Evolutionary conservation across 306 rosid species (phyloP).

Genomic region (Inga laurina): DNA sequence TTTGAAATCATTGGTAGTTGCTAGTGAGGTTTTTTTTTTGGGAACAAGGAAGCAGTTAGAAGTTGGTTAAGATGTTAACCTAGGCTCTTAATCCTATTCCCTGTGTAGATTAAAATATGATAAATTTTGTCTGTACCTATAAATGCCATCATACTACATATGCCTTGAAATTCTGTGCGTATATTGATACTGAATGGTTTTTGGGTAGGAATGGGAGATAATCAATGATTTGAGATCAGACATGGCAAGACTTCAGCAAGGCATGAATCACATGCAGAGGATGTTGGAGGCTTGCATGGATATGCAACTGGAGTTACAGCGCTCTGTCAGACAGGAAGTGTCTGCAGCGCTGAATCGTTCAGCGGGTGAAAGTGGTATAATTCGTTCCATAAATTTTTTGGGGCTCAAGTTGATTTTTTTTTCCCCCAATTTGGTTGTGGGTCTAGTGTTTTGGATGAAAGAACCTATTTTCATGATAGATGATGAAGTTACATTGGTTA

Average conservation of each 20-base stretch:
- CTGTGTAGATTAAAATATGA: constrained; percentile 14
- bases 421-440: neutral
- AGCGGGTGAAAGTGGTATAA: constrained; percentile 75
- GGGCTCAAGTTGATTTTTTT: neutral
- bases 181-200: constrained; percentile 22
- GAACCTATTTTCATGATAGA: constrained; percentile 20
- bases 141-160: neutral
- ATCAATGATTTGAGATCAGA: constrained; percentile 90
- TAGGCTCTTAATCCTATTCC: neutral
- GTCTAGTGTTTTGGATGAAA: constrained; percentile 21
- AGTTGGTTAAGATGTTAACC: constrained; percentile 13
- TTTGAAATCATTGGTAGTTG: constrained; percentile 12
- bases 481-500: constrained; percentile 2
- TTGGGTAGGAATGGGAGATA: constrained; percentile 95
- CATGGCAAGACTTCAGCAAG: constrained; percentile 98
- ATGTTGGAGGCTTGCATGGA: constrained; percentile 99
- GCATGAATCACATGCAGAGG: constrained; percentile 99
- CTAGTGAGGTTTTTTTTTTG: neutral
- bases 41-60: constrained; percentile 7
- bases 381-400: neutral
- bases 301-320: constrained; percentile 99
- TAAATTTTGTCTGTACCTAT: neutral
- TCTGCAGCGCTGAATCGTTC: constrained; percentile 96
- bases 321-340: constrained; percentile 98
- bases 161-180: constrained; percentile 10